A percentile compares a stretch with the other conserved stretches of the same genome.
phyloP scores from a whole-genome alignment of 2,329 filamentous ascomycete species.

The Diaporthe vexans region DNA sequence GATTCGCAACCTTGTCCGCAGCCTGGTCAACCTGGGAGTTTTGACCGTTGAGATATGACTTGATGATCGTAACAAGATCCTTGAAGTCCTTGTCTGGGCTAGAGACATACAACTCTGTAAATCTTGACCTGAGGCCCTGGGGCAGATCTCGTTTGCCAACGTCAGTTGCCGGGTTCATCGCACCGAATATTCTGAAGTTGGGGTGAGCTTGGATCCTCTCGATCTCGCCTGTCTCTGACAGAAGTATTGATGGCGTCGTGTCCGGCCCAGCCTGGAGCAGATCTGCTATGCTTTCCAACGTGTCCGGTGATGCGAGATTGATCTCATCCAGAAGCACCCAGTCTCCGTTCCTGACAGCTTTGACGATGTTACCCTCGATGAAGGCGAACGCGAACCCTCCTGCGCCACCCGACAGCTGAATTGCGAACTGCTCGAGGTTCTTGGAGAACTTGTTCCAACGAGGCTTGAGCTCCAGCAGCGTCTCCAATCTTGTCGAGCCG shows the following conservation, averaged over 20 bases:
- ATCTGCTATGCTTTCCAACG: constrained; percentile 92
- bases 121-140: constrained; percentile 87
- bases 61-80: constrained; percentile 89
- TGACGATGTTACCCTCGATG: constrained; percentile 94
- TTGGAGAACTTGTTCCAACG: constrained; percentile 86
- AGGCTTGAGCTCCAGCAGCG: constrained; percentile 68
- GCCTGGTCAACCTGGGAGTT: constrained; percentile 80
- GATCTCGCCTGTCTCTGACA: constrained; percentile 94
- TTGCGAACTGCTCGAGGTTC: constrained; percentile 82
- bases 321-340: constrained; percentile 99
- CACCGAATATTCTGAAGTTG: constrained; percentile 95
- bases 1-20: constrained; percentile 83
- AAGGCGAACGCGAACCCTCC: constrained; percentile 93
- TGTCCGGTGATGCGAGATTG: constrained; percentile 94
- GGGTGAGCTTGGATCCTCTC: constrained; percentile 91
- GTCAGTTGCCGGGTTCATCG: constrained; percentile 99
- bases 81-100: constrained; percentile 90
- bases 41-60: constrained; percentile 84
- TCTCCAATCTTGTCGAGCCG: constrained; percentile 74
- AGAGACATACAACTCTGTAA: constrained; percentile 95
- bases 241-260: constrained; percentile 82
- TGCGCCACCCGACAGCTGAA: constrained; percentile 80
- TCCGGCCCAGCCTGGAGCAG: constrained; percentile 81
- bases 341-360: constrained; percentile 94
- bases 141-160: constrained; percentile 96